phyloP scores from a whole-genome alignment of 1,284 basidiomycete species.

The Xerocomus amazonicus region DNA sequence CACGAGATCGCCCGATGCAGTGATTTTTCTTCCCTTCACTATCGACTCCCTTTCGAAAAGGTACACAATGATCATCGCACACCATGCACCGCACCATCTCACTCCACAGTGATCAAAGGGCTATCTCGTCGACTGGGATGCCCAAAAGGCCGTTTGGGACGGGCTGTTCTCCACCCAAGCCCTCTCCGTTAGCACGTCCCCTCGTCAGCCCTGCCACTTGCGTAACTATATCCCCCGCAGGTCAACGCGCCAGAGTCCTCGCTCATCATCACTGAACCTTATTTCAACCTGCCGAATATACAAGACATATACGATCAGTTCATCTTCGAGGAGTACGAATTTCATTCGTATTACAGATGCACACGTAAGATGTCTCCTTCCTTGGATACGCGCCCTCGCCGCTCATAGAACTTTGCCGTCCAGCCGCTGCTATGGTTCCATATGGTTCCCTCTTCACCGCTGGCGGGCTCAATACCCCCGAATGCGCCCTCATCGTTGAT shows the following conservation, averaged over 20 bases:
- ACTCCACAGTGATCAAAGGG: slow-evolving; percentile 51
- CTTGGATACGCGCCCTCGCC: slow-evolving; percentile 17
- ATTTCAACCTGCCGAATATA: slow-evolving; percentile 88
- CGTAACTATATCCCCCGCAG: slow-evolving; percentile 38
- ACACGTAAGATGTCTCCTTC: slow-evolving; percentile 57
- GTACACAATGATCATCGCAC: slow-evolving; percentile 36
- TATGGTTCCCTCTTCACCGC: slow-evolving; percentile 60
- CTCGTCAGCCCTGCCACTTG: neutral
- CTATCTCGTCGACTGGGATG: slow-evolving; percentile 88
- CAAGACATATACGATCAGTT: slow-evolving; percentile 92
- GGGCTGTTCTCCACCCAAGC: slow-evolving; percentile 70
- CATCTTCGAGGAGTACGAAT: slow-evolving; percentile 95
- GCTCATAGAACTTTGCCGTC: slow-evolving; percentile 18
- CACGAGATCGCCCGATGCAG: slow-evolving; percentile 74
- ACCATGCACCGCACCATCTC: slow-evolving; percentile 11
- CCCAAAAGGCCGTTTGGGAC: slow-evolving; percentile 89
- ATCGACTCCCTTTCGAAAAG: slow-evolving; percentile 82
- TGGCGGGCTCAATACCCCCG: slow-evolving; percentile 51
- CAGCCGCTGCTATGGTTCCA: slow-evolving; percentile 77
- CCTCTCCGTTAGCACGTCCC: slow-evolving; percentile 54
- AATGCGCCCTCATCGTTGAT: slow-evolving; percentile 83
- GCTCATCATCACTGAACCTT: slow-evolving; percentile 87
- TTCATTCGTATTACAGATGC: slow-evolving; percentile 75
- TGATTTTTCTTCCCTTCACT: slow-evolving; percentile 77
- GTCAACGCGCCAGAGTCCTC: slow-evolving; percentile 69